Evolutionary conservation across 208 protist species (phyloP), one percentile per base, ranked within the genome.

Genomic region (Willaertia magna): DNA sequence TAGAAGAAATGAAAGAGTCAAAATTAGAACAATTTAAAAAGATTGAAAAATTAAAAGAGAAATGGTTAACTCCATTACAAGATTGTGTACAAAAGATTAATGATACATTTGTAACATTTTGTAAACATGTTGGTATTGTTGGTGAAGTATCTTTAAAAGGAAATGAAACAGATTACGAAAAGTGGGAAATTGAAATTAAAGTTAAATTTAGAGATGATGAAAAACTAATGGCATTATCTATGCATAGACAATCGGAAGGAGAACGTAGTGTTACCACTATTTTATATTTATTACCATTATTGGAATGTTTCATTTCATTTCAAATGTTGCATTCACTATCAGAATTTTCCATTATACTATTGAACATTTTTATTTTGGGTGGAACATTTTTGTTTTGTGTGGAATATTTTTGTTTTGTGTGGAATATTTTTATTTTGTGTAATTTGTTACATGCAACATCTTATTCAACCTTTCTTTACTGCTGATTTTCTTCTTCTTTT

Each of bases 221-320:
- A 67, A 20, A 30, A 39, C 49, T 89, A n/a, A 16, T 39, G 12
- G 18, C 44, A 7, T 88, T 91, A 22, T 75, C 11, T 20, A 30
- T 30, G 18, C 16, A 47, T 16, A 22, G 52, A 20, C 90, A 92
- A 76, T 86, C 52, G 14, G 90, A 89, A 78, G 90, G 90, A n/a
- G 90, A 92, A 59, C 85, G 87, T 46, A 74, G 30, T 74, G 89
- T 92, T 9, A 85, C 78, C 40, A 91, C 89, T 4, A 95, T 96
- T 89, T 49, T 96, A 11, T 96, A 92, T 85, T 79, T 96, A 2
- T 88, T 96, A 22, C 86, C 91, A 74, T n/a, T n/a, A n/a, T n/a
- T n/a, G n/a, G n/a, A n/a, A n/a, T n/a, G n/a, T n/a, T n/a, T n/a
- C n/a, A n/a, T n/a, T n/a, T n/a, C n/a, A n/a, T n/a, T n/a, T n/a